Evolutionary conservation across 2,329 filamentous ascomycete genomes (phyloP), one percentile per base, ranked within the genome.

Genomic region (Hypoxylon sp.): DNA sequence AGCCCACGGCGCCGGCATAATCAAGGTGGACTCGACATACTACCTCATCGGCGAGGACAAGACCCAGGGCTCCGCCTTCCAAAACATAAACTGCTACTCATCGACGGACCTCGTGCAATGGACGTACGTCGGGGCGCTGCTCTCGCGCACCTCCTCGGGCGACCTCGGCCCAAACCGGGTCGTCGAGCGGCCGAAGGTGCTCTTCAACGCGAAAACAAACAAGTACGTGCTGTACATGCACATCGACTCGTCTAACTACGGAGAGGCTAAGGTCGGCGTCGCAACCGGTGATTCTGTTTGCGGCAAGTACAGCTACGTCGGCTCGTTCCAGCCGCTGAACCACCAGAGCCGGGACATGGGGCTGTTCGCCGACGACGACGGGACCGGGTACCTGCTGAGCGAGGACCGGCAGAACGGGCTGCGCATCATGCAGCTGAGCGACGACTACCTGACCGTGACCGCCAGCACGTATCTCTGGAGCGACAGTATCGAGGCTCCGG

Each of bases 21-120:
- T 90, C 73, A 81, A 86, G 71, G 85, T 86, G 1, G 82, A 83
- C 46, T 82, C 80, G 9, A 85, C 83, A 0, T 92, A 88, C 80
- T 92, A 92, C 79, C 84, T 89, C 79, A 86, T 91, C 34, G 90
- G 90, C 14, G 90, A 92, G 75, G 90, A 92, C 79, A 91, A 92
- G 76, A 86, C 87, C 1, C 79, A 85, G n/a, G 88, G 89, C 23
- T 84, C 81, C 0, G 78, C 81, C 0, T 92, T 91, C 76, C 85
- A 87, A 64, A 88, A 88, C 56, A 81, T 92, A 71, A 91, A 91
- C 75, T 92, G 90, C 78, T 92, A 91, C 76, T 87, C 86, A 0
- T 90, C 87, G 13, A 82, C 81, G 11, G 79, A 92, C 75, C 82
- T 92, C 0, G 85, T 90, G 0, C 83, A 89, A 69, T 92, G 90